Conservation (phyloP, 139 green algal genomes). For the Tetradesmus obliquus region DNA sequence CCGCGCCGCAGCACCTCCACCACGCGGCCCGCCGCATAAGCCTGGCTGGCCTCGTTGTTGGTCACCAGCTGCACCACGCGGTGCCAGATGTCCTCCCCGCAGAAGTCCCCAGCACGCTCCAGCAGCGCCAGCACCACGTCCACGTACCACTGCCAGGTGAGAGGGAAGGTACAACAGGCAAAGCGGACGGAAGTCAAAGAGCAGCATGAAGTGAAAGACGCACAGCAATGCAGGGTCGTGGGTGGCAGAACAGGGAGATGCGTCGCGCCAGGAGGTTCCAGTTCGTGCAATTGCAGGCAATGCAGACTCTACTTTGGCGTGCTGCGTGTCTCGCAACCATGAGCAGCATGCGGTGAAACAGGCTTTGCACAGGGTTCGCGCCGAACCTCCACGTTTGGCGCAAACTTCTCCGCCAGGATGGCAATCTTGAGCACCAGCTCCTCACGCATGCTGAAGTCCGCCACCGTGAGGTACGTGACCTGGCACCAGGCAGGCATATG, state of each 20-base stretch:
- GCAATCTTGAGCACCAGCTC: slow-evolving; percentile 98
- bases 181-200: not conserved
- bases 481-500: slow-evolving; percentile 51
- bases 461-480: slow-evolving; percentile 83
- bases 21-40: slow-evolving; percentile 80
- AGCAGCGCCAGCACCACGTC: slow-evolving; percentile 93
- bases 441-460: slow-evolving; percentile 94
- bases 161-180: not conserved
- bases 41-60: slow-evolving; percentile 91
- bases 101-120: slow-evolving; percentile 93
- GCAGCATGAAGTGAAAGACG: not conserved
- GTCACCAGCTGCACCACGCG: slow-evolving; percentile 96
- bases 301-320: too few species aligned
- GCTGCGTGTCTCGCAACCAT: too few species aligned
- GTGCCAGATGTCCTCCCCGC: slow-evolving; percentile 96
- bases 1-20: slow-evolving; percentile 76
- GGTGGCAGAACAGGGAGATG: too few species aligned
- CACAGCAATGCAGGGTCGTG: not conserved
- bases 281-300: too few species aligned
- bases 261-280: too few species aligned
- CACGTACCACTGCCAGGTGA: slow-evolving; percentile 86
- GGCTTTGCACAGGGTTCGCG: not conserved
- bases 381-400: slow-evolving; percentile 86
- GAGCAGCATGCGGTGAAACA: not conserved
- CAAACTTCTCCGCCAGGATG: slow-evolving; percentile 96